These are phyloP conservation scores for Trypanosoma scelopori DNA, from an alignment of 208 protist species.

Conservation along the genomic window DNA sequence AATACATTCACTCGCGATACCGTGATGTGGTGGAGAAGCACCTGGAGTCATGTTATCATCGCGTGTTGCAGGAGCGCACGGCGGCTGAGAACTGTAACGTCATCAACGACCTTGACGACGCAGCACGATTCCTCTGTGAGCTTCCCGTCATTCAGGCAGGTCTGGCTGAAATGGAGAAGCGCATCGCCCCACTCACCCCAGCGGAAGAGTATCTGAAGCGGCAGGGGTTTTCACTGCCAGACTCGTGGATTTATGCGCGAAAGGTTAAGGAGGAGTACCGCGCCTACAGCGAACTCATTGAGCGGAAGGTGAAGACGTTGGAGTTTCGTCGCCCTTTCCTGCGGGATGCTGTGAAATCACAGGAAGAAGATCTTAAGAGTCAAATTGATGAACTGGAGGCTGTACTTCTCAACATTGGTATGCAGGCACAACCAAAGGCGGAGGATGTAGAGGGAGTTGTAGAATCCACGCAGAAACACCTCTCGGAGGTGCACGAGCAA, in stretches of 20 bases:
- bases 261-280: slow-evolving; percentile 92
- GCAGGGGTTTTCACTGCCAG: slow-evolving; percentile 90
- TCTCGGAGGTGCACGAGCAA: slow-evolving; percentile 74
- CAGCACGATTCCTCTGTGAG: slow-evolving; percentile 65
- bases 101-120: slow-evolving; percentile 79
- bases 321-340: slow-evolving; percentile 73
- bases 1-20: slow-evolving; percentile 80
- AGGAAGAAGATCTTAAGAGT: slow-evolving; percentile 55
- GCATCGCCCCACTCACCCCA: slow-evolving; percentile 54
- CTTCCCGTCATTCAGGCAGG: slow-evolving; percentile 71
- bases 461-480: slow-evolving; percentile 53
- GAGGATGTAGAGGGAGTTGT: slow-evolving; percentile 36
- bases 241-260: slow-evolving; percentile 91
- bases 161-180: slow-evolving; percentile 62
- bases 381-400: slow-evolving; percentile 59
- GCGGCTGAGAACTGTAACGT: slow-evolving; percentile 89
- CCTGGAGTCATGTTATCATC: slow-evolving; percentile 50
- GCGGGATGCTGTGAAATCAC: slow-evolving; percentile 49
- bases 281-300: slow-evolving; percentile 92
- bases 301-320: slow-evolving; percentile 87
- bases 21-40: slow-evolving; percentile 76
- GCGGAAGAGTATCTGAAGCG: slow-evolving; percentile 89
- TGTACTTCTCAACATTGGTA: slow-evolving; percentile 45
- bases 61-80: slow-evolving; percentile 53
- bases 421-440: slow-evolving; percentile 7